These are phyloP conservation scores for Pseudomonodictys pantanalensis DNA, from an alignment of 495 filamentous ascomycete genomes.

Conservation along the genomic window DNA sequence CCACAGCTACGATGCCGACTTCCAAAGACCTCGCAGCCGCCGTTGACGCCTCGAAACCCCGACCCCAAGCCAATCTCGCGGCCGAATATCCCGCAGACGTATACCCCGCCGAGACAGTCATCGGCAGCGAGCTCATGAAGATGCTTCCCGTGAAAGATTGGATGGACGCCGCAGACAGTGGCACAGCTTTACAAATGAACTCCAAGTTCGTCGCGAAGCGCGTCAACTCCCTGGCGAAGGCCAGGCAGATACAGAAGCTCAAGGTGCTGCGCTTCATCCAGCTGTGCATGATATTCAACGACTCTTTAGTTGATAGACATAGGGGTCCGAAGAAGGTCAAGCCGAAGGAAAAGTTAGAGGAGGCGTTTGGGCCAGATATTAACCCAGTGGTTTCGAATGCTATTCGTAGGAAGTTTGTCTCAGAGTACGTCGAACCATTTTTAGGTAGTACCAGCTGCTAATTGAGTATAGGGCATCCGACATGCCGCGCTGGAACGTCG, in stretches of 20 bases:
- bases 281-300: slow-evolving; percentile 62
- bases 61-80: slow-evolving; percentile 70
- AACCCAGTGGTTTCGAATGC: slow-evolving; percentile 57
- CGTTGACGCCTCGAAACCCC: slow-evolving; percentile 68
- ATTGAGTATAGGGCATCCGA: slow-evolving; percentile 25
- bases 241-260: slow-evolving; percentile 56
- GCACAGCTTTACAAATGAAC: slow-evolving; percentile 48
- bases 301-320: slow-evolving; percentile 41
- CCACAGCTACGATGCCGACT: slow-evolving; percentile 56
- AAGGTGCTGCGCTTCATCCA: slow-evolving; percentile 66
- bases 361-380: slow-evolving; percentile 52
- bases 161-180: slow-evolving; percentile 62
- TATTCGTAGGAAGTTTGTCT: slow-evolving; percentile 67
- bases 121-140: slow-evolving; percentile 59
- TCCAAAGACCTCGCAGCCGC: slow-evolving; percentile 61
- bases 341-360: slow-evolving; percentile 49
- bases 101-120: slow-evolving; percentile 68
- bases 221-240: slow-evolving; percentile 54
- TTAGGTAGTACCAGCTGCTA: slow-evolving; percentile 27
- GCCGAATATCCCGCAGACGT: slow-evolving; percentile 75
- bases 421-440: slow-evolving; percentile 52
- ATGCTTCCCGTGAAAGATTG: slow-evolving; percentile 70
- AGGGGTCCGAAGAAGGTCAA: slow-evolving; percentile 41
- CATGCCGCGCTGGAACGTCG: slow-evolving; percentile 44
- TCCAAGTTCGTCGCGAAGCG: slow-evolving; percentile 67